A percentile compares a stretch with the other conserved stretches of the same genome.
phyloP scores from a whole-genome alignment of 2,329 filamentous ascomycete genomes.

The Emmonsiellopsis sp. region DNA sequence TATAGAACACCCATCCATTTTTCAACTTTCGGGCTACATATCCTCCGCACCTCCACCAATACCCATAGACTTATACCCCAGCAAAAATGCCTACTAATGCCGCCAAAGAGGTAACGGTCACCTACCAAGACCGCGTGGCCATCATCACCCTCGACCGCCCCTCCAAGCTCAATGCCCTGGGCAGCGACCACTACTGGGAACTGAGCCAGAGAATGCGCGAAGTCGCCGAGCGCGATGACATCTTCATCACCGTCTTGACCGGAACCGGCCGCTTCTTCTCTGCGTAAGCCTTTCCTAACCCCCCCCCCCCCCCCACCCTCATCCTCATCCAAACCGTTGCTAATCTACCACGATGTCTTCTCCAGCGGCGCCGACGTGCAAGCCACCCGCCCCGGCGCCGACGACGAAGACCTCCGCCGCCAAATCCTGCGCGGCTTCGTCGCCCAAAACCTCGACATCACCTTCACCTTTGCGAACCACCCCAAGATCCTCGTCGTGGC shows the following conservation, averaged over 20 bases:
- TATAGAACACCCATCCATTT: too few species aligned
- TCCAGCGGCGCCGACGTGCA: slow-evolving; percentile 70
- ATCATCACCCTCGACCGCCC: slow-evolving; percentile 79
- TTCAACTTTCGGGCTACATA: too few species aligned
- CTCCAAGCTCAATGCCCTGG: slow-evolving; percentile 79
- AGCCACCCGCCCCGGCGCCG: slow-evolving; percentile 38
- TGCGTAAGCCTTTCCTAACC: slow-evolving; percentile 50
- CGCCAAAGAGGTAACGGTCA: slow-evolving; percentile 41
- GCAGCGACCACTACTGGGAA: slow-evolving; percentile 62
- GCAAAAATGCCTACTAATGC: neutral
- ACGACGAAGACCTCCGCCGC: slow-evolving; percentile 36
- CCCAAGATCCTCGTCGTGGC: slow-evolving; percentile 87
- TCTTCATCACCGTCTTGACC: slow-evolving; percentile 75
- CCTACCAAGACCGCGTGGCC: slow-evolving; percentile 61
- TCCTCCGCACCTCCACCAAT: neutral
- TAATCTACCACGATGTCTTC: neutral
- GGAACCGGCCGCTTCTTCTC: slow-evolving; percentile 78
- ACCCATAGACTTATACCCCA: neutral
- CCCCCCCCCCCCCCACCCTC: neutral
- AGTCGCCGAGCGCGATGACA: slow-evolving; percentile 66
- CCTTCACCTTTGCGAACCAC: slow-evolving; percentile 83
- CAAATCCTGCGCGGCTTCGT: slow-evolving; percentile 64
- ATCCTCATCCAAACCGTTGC: neutral
- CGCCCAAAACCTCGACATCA: slow-evolving; percentile 78
- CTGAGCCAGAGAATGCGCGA: slow-evolving; percentile 65